phyloP scores from a whole-genome alignment of 768 basidiomycete species.

The Naematelia encephala region DNA sequence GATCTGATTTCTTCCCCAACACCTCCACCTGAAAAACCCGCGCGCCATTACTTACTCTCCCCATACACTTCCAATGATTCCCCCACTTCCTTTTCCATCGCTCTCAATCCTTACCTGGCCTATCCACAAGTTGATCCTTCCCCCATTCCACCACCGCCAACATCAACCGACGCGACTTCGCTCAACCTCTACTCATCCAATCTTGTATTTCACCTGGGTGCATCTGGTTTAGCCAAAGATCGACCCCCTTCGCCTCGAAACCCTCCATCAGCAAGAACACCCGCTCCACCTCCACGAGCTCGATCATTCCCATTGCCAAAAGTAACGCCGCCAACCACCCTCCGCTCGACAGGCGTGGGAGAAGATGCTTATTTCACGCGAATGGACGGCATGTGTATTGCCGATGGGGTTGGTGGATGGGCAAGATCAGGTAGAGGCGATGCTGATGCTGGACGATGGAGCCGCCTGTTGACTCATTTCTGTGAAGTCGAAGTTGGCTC shows the following conservation, averaged over 20 bases:
- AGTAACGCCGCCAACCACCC: conserved; percentile 32
- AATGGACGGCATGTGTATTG: conserved; percentile 80
- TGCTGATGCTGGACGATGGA: conserved; percentile 56
- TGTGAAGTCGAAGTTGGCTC: conserved; percentile 50
- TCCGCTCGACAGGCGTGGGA: conserved; percentile 58
- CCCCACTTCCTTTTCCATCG: conserved; percentile 9
- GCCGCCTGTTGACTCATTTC: conserved; percentile 79
- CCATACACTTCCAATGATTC: conserved; percentile 1
- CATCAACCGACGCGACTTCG: background rate
- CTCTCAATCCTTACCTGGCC: conserved; percentile 11
- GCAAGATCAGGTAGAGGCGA: conserved; percentile 51
- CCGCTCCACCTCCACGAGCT: conserved; percentile 24
- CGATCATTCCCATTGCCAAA: conserved; percentile 45
- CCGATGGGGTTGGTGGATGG: conserved; percentile 96
- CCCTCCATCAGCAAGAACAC: conserved; percentile 29
- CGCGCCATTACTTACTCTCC: conserved; percentile 1
- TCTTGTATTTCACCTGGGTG: conserved; percentile 64
- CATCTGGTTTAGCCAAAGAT: conserved; percentile 78
- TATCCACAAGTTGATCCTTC: conserved; percentile 1
- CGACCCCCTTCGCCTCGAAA: conserved; percentile 37
- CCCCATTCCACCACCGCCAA: conserved; percentile 3
- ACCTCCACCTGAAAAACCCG: conserved; percentile 3
- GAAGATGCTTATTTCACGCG: conserved; percentile 77
- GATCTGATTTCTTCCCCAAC: conserved; percentile 3
- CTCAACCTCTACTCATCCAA: conserved; percentile 16